Base-by-base conservation (phyloP, 2,329 filamentous ascomycete genomes). In the Fusarium buharicum region DNA sequence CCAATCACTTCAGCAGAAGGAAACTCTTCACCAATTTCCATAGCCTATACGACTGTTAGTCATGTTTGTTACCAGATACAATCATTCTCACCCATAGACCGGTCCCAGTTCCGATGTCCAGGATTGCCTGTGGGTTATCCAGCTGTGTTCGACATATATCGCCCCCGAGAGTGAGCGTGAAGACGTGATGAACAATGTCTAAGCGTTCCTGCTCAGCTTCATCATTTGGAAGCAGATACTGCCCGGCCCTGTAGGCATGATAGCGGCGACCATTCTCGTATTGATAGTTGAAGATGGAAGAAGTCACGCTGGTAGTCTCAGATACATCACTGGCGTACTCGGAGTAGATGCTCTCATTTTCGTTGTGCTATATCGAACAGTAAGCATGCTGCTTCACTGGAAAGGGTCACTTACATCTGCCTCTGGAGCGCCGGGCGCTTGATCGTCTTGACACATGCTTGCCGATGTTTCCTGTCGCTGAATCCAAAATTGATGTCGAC, bases 131-230 rank as follows among this genome's bases (percentile, higher is more conserved):
- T 2, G 63, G 58, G 10, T 62, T 52, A 0, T 65, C 40, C 44
- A 71, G 40, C 31, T 59, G 51, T 1, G 66, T 59, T 28, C 43
- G 49, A 20, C 57, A 81, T 28, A 84, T 66, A 38, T 72, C 73
- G 22, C 77, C 78, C 17, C 76, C 71, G 30, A 81, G 76, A n/a
- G 79, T 66, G 31, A 81, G 50, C 41, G 77, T 79, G 65, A 81
- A 80, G 63, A 86, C 77, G 59, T 84, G 79, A 70, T 86, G 82
- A 54, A 82, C 79, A 62, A 83, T 73, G 60, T 86, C 82, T 11
- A 85, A 74, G 8, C 83, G 80, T 56, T 84, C 80, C 39, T 83
- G 75, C 68, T 86, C 84, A 51, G 50, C 43, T 44, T 68, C 63
- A 31, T 67, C 63, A 36, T 68, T 72, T 6, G 70, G 71, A 2